Conservation (phyloP, 345 rosid genomes). For the Hirschfeldia incana region DNA sequence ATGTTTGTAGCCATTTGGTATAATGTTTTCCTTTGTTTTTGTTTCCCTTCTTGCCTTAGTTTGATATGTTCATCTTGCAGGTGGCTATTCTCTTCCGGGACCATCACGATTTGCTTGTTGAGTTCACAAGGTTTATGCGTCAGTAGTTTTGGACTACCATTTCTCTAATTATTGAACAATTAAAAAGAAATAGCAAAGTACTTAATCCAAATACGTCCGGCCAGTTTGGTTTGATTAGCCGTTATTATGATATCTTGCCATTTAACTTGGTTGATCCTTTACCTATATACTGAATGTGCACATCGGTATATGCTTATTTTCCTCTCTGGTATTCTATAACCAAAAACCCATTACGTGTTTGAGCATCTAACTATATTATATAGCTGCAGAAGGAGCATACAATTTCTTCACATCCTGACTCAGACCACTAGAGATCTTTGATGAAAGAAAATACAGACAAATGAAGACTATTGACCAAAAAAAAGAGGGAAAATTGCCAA, state of each 20-base stretch:
- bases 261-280: background rate
- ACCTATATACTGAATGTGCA: background rate
- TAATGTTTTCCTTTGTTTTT: constrained; percentile 11
- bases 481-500: no score
- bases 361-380: constrained; percentile 10
- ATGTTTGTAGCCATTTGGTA: constrained; percentile 14
- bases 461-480: constrained; percentile 72
- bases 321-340: background rate
- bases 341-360: constrained; percentile 37
- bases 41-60: constrained; percentile 1
- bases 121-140: constrained; percentile 48
- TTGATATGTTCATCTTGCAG: constrained; percentile 41
- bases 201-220: constrained; percentile 52
- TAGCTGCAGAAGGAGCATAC: constrained; percentile 68
- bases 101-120: constrained; percentile 78
- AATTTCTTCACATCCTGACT: constrained; percentile 51
- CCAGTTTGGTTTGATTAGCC: background rate
- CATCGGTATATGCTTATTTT: background rate
- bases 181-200: background rate
- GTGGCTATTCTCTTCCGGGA: constrained; percentile 81
- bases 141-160: constrained; percentile 39
- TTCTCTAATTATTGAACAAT: constrained; percentile 41
- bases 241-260: background rate
- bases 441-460: constrained; percentile 46
- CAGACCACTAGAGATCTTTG: constrained; percentile 57